Evolutionary conservation across 176 grass and related monocot genomes (phyloP), one percentile per base, ranked within the genome.

Genomic region (Oryza coarctata): DNA sequence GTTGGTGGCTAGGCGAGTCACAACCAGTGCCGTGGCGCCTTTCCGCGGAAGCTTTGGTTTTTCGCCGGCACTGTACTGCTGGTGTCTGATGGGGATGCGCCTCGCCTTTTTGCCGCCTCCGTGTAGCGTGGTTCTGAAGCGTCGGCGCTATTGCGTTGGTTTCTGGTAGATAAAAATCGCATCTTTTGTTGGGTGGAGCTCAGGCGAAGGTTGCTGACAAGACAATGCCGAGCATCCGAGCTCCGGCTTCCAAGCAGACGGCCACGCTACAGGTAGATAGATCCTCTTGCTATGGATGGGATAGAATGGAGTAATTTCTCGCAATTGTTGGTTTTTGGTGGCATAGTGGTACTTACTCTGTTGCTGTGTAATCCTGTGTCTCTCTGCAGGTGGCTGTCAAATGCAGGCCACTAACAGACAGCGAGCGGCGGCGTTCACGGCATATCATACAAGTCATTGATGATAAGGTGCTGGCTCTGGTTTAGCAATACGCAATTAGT

Each of bases 401-500:
- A 77, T 99, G 96, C 80, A 91, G 96, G 85, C 96, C 96, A 70
- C 69, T 99, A 76, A 94, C 89, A 14, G 93, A 90, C 62, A 69
- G 77, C 55, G 96, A 99, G 87, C 69, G 72, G 52, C 91, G 68
- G 10, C 82, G 75, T 25, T 86, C 81, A 50, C 91, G 96, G 70
- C 96, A 99, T 81, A 99, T 95, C 82, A 95, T 99, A 75, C 96
- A 99, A 89, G 96, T 99, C 70, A 86, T 89, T 25, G 93, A 99
- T 85, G 74, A 95, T 25, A 95, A 99, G 96, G 96, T 99, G 68
- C 43, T 7, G 13, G 12, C 7, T 81, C 43, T 79, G 13, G 27
- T 25, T 20, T 82, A 18, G 26, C 1, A 11, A 82, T 49, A 74
- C 11, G 8, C 5, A 7, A 49, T 73, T 50, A 62, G 7, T 57